Base-by-base conservation (phyloP, 768 basidiomycete genomes). In the Russula emetica region DNA sequence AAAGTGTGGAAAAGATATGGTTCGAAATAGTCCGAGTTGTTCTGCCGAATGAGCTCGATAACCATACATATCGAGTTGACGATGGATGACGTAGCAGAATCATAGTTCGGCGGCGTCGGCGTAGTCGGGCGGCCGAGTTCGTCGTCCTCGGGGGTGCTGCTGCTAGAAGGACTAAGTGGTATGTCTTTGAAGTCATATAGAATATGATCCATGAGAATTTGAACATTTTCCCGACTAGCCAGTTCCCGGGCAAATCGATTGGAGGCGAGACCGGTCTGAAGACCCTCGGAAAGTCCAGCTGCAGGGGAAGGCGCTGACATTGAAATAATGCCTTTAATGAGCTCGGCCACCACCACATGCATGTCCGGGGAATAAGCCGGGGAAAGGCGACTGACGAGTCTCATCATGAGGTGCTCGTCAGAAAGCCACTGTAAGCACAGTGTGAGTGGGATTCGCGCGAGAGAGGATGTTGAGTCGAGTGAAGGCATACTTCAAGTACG, bases 11-110 rank as follows among this genome's bases (percentile, higher is more conserved):
- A 98, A 14, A 98, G 81, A 74, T 94, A 96, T 5, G 95, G 96
- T 76, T 99, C 97, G 71, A 97, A 95, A 72, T 94, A 98, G 74
- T 99, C 96, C 44, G 95, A 96, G 74, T 98, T 98, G 75, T 98
- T 98, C 73, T 98, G 94, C 58, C 95, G 84, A 68, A 98, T 97
- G 45, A 97, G 82, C 73, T 98, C 96, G 67, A 95, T 89, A 64
- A 98, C 80, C 70, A 98, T 86, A 49, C 88, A 87, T 69, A 95
- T 90, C 13, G 92, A 87, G 67, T 94, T 85, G 30, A 90, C 81
- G 58, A 98, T 86, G 8, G 92, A 92, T 13, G 94, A 97, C 1
- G 83, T 81, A 9, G 83, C 75, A 68, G 70, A 85, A 78, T 75
- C 86, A 70, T 70, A 79, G 74, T 77, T 78, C 2, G 68, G 79